phyloP scores from a whole-genome alignment of 805 yeast genomes.

The Ogataea glucozyma region DNA sequence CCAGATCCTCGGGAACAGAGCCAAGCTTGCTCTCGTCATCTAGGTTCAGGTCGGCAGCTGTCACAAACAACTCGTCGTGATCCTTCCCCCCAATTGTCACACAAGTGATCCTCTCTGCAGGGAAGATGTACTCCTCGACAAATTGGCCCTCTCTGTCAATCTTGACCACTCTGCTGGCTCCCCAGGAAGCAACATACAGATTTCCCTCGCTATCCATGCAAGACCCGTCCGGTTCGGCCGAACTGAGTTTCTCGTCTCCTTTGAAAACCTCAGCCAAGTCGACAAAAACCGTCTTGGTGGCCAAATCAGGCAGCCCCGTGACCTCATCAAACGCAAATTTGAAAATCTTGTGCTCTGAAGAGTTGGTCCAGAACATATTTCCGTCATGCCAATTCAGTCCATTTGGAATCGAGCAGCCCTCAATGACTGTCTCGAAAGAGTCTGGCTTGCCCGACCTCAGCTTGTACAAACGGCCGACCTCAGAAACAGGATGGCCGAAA shows the following conservation, averaged over 20 bases:
- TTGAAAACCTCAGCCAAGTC: conserved; percentile 28
- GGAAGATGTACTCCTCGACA: conserved; percentile 53
- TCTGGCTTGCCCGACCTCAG: conserved; percentile 36
- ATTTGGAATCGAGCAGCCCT: conserved; percentile 60
- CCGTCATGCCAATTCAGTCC: conserved; percentile 62
- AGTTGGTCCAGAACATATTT: conserved; percentile 54
- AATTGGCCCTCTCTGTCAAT: conserved; percentile 51
- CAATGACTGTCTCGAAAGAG: conserved; percentile 35
- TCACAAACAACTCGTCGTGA: conserved; percentile 60
- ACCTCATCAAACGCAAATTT: conserved; percentile 42
- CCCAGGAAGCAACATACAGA: conserved; percentile 69
- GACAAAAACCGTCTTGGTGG: conserved; percentile 43
- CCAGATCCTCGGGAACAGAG: conserved; percentile 43
- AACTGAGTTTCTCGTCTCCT: conserved; percentile 18
- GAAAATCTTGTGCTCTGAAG: conserved; percentile 48
- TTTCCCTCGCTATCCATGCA: conserved; percentile 54
- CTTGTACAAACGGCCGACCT: conserved; percentile 57
- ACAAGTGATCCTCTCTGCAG: conserved; percentile 63
- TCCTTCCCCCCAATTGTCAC: conserved; percentile 66
- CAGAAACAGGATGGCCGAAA: conserved; percentile 29
- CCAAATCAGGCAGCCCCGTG: conserved; percentile 32
- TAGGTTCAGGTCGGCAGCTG: conserved; percentile 59
- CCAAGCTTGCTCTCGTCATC: conserved; percentile 38
- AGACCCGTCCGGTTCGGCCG: conserved; percentile 82
- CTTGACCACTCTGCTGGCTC: conserved; percentile 56